Evolutionary conservation across 805 yeast species (phyloP), one percentile per base, ranked within the genome.

Genomic region (Torulaspora indica): DNA sequence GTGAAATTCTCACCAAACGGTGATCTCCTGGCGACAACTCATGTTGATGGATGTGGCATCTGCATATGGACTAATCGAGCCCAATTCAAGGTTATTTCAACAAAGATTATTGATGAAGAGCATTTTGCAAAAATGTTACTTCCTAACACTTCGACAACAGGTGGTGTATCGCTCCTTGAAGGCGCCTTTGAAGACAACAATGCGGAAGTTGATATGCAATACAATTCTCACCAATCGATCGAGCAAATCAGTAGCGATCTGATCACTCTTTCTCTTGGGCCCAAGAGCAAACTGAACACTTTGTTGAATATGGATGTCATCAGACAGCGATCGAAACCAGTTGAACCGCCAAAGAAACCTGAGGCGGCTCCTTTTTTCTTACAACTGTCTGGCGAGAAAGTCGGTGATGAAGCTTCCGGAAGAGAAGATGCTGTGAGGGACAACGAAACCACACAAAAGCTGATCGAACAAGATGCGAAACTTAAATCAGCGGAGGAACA

Each of bases 61-160:
- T 79, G 85, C 41, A 69, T 95, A 45, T 93, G 99, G 99, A 84
- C 95, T 5, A 88, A 90, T 63, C 75, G 82, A 56, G 80, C 96
- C 0, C 95, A 88, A 66, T 89, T 90, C 64, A 75, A 71, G 51
- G 80, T 87, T 0, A 74, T 87, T 13, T 79, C 91, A 0, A 79
- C 89, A 0, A 78, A 90, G 54, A 85, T 79, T 46, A 72, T 91
- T 22, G 82, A 82, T 37, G 93, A 84, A 53, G 79, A 77, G 9
- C 93, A 85, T 17, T 90, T 88, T 54, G 68, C 78, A 3, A 60
- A 67, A 27, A 72, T 81, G 2, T 64, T 76, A 13, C 67, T 88
- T 60, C 96, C 97, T 6, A 84, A 82, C 46, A 78, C 77, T 17
- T 75, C 95, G 14, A 93, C 95, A 25, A 86, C 82, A 48, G 86